These are phyloP conservation scores for Mycosarcoma maydis DNA, from an alignment of 1,284 basidiomycete species.

Conservation along the genomic window DNA sequence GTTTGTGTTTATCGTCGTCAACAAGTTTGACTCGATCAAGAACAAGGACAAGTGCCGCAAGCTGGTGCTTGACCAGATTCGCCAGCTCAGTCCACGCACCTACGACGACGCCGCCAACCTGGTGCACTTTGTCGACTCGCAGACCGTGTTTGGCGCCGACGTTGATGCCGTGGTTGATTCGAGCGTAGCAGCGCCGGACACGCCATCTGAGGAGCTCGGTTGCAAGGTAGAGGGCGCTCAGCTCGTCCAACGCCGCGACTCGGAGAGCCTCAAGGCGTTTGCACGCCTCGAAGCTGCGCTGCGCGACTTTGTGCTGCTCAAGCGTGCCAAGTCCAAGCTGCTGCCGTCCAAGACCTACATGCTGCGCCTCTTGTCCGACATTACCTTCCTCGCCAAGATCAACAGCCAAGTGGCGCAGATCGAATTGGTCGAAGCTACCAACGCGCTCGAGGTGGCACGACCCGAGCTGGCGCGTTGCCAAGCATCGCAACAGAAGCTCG, in stretches of 20 bases:
- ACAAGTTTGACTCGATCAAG: slow-evolving; percentile 94
- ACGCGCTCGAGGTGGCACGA: slow-evolving; percentile 77
- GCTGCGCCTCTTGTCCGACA: slow-evolving; percentile 84
- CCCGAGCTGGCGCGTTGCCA: slow-evolving; percentile 75
- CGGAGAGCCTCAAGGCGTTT: slow-evolving; percentile 70
- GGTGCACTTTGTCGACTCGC: slow-evolving; percentile 96
- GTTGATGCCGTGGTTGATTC: slow-evolving; percentile 42
- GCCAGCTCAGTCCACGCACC: slow-evolving; percentile 87
- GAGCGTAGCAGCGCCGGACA: slow-evolving; percentile 47
- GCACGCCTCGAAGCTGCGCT: slow-evolving; percentile 89
- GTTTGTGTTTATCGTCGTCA: slow-evolving; percentile 97
- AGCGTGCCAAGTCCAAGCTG: slow-evolving; percentile 94
- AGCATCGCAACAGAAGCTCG: slow-evolving; percentile 77
- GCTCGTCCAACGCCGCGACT: slow-evolving; percentile 14
- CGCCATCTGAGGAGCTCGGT: slow-evolving; percentile 39
- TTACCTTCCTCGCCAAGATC: slow-evolving; percentile 84
- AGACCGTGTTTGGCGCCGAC: slow-evolving; percentile 64
- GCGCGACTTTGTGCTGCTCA: slow-evolving; percentile 92
- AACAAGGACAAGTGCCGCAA: slow-evolving; percentile 94
- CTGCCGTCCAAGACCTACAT: slow-evolving; percentile 94
- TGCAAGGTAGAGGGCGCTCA: slow-evolving; percentile 35
- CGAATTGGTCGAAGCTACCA: slow-evolving; percentile 80
- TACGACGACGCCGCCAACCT: slow-evolving; percentile 90
- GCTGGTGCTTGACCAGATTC: slow-evolving; percentile 92
- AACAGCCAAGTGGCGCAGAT: slow-evolving; percentile 85